These are phyloP conservation scores for Agrocybe praecox DNA, from an alignment of 768 basidiomycete genomes.

Conservation along the genomic window DNA sequence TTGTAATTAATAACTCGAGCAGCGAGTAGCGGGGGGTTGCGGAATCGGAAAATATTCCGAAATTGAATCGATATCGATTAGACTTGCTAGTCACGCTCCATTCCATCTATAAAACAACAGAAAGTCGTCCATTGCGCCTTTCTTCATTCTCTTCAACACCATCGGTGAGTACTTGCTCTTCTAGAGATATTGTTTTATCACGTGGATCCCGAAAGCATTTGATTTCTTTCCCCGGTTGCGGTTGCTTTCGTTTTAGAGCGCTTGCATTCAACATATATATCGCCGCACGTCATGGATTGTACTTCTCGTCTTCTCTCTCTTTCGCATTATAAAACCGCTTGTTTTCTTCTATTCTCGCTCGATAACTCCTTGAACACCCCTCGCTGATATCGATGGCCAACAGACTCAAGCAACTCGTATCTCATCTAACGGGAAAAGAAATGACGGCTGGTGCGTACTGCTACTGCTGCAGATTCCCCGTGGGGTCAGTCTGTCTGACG, in stretches of 20 bases:
- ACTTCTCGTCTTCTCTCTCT: background rate
- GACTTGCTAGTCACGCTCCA: conserved; percentile 20
- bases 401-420: conserved; percentile 62
- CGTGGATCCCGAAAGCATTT: conserved; percentile 11
- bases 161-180: conserved; percentile 2
- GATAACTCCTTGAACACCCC: too few species aligned
- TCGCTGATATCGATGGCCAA: conserved; percentile 36
- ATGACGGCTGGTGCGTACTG: conserved; percentile 58
- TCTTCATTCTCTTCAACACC: background rate
- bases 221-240: too few species aligned
- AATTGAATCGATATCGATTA: too few species aligned
- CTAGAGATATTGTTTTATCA: background rate
- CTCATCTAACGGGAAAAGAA: conserved; percentile 49
- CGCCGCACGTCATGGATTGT: background rate
- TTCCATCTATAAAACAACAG: conserved; percentile 15
- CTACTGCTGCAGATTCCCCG: conserved; percentile 9
- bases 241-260: too few species aligned
- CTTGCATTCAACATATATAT: too few species aligned
- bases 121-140: background rate
- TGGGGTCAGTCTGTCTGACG: conserved; percentile 6
- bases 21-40: too few species aligned
- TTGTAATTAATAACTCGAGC: too few species aligned
- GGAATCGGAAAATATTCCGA: too few species aligned
- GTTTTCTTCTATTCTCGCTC: too few species aligned
- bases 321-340: background rate